Base-by-base conservation (phyloP, 306 rosid genomes). In the Chamaecrista fasciculata region DNA sequence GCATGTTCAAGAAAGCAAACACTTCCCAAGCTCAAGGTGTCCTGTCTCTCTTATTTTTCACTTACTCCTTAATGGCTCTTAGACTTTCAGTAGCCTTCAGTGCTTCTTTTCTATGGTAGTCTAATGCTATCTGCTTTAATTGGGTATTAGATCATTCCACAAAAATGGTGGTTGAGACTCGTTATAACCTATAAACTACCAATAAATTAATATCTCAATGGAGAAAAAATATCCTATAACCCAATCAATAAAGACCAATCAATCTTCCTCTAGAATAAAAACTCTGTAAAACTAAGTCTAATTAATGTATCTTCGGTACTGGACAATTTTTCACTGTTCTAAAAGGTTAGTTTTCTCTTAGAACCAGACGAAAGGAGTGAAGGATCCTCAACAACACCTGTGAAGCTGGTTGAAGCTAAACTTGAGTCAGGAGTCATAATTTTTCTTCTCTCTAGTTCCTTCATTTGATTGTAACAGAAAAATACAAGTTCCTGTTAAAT, bases 281-380 rank as follows among this genome's bases (percentile, higher is more conserved):
- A 79, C 73, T 49, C 63, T 67, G 64, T 75, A 66, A 57, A 44
- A 62, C 81, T 84, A 85, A 61, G 79, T 42, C 62, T 67, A 58
- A 65, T 66, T n/a, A n/a, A 65, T 66, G 87, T 71, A 56, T 66
- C 82, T 82, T 90, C 72, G 81, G 83, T 47, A 8, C 75, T 0
- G 80, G 76, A 75, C 69, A 75, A 66, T 76, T n/a, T 51, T 71
- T 88, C 86, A 33, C 40, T 66, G 68, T 84, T 83, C 42, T 67
- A 71, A 74, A 85, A 94, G 20, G 66, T 26, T 71, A 94, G 96
- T 77, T 89, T 84, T 85, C 97, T 90, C 91, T 88, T 90, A 8
- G 84, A 65, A 40, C 86, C 91, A 11, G 72, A 65, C 73, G 76
- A 70, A 76, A 37, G 76, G 58, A 73, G 70, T 52, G 87, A 81